These are phyloP conservation scores for Sporormia fimetaria DNA, from an alignment of 495 filamentous ascomycete species.

Conservation along the genomic window DNA sequence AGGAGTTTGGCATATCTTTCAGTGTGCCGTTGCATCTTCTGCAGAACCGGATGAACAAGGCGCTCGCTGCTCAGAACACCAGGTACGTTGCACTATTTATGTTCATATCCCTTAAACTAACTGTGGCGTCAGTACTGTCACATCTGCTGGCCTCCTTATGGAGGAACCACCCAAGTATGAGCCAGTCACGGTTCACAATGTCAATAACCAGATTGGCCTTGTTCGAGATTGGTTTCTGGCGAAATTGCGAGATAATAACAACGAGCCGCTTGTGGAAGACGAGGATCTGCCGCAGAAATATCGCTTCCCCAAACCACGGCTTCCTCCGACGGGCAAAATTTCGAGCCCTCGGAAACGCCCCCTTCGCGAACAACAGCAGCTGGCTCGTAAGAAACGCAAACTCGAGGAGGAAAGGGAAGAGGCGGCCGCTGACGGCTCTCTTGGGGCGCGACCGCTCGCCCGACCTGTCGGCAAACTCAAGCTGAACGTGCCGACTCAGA, in stretches of 20 bases:
- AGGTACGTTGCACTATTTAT: slow-evolving; percentile 35
- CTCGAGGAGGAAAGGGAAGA: slow-evolving; percentile 29
- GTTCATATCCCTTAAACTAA: slow-evolving; percentile 12
- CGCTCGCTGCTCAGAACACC: slow-evolving; percentile 64
- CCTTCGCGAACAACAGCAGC: slow-evolving; percentile 57
- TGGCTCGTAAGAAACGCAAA: slow-evolving; percentile 58
- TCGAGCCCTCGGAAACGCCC: slow-evolving; percentile 79
- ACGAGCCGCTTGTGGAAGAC: slow-evolving; percentile 81
- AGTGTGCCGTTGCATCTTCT: slow-evolving; percentile 91
- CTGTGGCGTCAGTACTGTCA: slow-evolving; percentile 35
- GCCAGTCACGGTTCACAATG: slow-evolving; percentile 66
- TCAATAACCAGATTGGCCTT: slow-evolving; percentile 69
- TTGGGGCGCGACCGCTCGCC: slow-evolving; percentile 10
- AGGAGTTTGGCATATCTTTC: slow-evolving; percentile 74
- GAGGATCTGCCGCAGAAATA: slow-evolving; percentile 90
- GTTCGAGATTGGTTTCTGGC: slow-evolving; percentile 80
- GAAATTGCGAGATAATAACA: slow-evolving; percentile 70
- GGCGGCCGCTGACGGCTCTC: slow-evolving; percentile 7
- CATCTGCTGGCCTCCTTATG: slow-evolving; percentile 48
- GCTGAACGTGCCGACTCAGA: slow-evolving; percentile 29
- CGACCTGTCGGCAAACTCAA: slow-evolving; percentile 29
- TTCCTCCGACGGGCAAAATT: slow-evolving; percentile 94
- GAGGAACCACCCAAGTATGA: slow-evolving; percentile 60
- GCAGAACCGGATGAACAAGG: slow-evolving; percentile 75
- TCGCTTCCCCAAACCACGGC: slow-evolving; percentile 76